phyloP scores from a whole-genome alignment of 1,284 basidiomycete genomes.

The Phellopilus nigrolimitatus region DNA sequence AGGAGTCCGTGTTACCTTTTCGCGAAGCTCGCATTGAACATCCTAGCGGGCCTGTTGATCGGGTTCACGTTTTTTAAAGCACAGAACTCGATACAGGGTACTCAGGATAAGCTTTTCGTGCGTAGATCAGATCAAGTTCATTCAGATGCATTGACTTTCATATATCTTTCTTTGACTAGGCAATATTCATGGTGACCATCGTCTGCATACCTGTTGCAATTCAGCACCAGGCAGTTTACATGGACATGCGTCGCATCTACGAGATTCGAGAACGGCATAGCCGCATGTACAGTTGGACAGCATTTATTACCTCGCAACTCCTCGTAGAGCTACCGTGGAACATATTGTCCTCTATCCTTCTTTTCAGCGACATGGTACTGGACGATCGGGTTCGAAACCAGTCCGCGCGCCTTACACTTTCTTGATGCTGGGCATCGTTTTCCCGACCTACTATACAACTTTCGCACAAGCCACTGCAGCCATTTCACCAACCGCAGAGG shows the following conservation, averaged over 20 bases:
- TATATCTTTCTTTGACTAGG: slow-evolving; percentile 25
- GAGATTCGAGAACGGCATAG: slow-evolving; percentile 64
- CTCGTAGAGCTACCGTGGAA: slow-evolving; percentile 66
- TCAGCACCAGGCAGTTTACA: slow-evolving; percentile 52
- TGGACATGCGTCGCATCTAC: slow-evolving; percentile 52
- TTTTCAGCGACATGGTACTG: slow-evolving; percentile 70
- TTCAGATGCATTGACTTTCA: background rate
- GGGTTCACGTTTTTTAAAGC: slow-evolving; percentile 71
- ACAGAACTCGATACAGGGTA: slow-evolving; percentile 61
- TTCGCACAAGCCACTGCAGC: slow-evolving; percentile 62
- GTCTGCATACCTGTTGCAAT: slow-evolving; percentile 42
- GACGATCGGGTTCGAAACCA: slow-evolving; percentile 55
- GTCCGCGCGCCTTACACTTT: slow-evolving; percentile 56
- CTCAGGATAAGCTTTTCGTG: slow-evolving; percentile 80
- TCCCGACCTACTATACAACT: slow-evolving; percentile 55
- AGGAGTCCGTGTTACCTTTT: slow-evolving; percentile 71
- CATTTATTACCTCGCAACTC: slow-evolving; percentile 61
- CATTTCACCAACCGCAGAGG: slow-evolving; percentile 60
- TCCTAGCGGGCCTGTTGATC: slow-evolving; percentile 55
- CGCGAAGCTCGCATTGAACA: slow-evolving; percentile 64
- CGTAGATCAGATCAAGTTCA: slow-evolving; percentile 16
- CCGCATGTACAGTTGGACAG: slow-evolving; percentile 81
- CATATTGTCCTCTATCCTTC: slow-evolving; percentile 50
- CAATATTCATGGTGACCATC: slow-evolving; percentile 47
- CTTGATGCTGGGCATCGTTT: slow-evolving; percentile 46